A percentile compares a stretch with the other conserved stretches of the same genome.
phyloP scores from a whole-genome alignment of 2,329 filamentous ascomycete genomes.

The Fonsecaea monophora region DNA sequence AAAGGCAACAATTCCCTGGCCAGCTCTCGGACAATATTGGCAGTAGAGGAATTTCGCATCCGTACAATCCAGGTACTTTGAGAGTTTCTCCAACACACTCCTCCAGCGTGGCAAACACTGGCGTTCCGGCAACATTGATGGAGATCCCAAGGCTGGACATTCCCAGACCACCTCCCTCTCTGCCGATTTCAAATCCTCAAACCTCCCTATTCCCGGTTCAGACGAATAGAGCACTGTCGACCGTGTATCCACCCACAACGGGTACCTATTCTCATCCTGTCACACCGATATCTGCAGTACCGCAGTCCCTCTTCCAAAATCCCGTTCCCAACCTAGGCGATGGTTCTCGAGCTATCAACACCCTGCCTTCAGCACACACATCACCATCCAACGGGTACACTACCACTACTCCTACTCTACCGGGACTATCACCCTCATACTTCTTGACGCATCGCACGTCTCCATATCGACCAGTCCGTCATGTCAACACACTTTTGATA shows the following conservation, averaged over 20 bases:
- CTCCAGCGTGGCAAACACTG: constrained; percentile 11
- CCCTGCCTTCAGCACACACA: constrained; percentile 59
- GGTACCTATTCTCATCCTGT: constrained; percentile 59
- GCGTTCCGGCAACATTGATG: constrained; percentile 38
- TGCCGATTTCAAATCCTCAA: constrained; percentile 13
- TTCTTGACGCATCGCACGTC: constrained; percentile 88
- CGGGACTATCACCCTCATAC: constrained; percentile 82
- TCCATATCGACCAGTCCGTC: constrained; percentile 87
- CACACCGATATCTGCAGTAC: constrained; percentile 47
- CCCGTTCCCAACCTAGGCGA: constrained; percentile 40
- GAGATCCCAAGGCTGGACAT: constrained; percentile 35
- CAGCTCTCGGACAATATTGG: constrained; percentile 8
- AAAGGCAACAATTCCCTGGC: constrained; percentile 49
- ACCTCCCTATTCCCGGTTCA: constrained; percentile 46
- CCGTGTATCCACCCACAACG: constrained; percentile 70
- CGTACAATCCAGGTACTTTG: constrained; percentile 18
- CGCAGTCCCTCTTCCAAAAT: constrained; percentile 43
- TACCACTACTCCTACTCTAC: constrained; percentile 62
- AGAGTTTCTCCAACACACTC: constrained; percentile 16
- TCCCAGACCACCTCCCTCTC: constrained; percentile 25
- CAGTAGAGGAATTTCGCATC: constrained; percentile 29
- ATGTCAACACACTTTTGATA: constrained; percentile 88
- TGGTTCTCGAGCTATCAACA: constrained; percentile 13
- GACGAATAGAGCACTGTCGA: constrained; percentile 71
- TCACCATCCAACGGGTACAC: constrained; percentile 75